Evolutionary conservation across 106 monocot genomes (phyloP).

Genomic region (Dendrobium chrysotoxum): DNA sequence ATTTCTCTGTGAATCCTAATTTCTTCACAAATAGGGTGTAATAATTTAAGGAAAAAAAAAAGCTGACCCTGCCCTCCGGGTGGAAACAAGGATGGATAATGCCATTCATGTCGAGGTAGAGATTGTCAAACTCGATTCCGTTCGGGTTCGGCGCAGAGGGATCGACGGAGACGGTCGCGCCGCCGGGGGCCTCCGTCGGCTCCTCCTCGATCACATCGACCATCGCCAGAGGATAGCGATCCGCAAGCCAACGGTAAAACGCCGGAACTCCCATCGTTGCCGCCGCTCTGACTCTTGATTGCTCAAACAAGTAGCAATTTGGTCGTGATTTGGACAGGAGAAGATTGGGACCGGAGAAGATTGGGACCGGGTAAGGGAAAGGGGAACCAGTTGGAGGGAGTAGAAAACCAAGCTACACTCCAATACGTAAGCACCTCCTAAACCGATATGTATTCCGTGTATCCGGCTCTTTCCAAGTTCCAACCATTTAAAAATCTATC

Average conservation of each 20-base stretch:
- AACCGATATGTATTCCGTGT: too few relatives aligned
- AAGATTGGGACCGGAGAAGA: neutral
- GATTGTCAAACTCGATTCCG: constrained; percentile 90
- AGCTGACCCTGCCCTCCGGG: constrained; percentile 68
- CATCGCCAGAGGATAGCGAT: constrained; percentile 83
- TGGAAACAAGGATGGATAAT: constrained; percentile 99
- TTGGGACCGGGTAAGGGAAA: neutral
- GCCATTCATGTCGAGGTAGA: constrained; percentile 98
- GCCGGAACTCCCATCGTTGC: constrained; percentile 86
- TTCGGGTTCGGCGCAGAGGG: constrained; percentile 80
- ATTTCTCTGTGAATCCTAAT: too few relatives aligned
- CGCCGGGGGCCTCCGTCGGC: constrained; percentile 30
- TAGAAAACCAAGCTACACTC: neutral
- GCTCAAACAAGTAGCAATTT: too few relatives aligned
- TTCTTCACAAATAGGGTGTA: neutral
- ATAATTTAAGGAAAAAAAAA: constrained; percentile 8
- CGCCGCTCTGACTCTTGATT: neutral
- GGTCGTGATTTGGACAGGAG: neutral
- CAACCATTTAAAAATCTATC: too few relatives aligned
- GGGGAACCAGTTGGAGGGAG: neutral
- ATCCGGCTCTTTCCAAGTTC: too few relatives aligned
- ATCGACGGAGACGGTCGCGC: constrained; percentile 45
- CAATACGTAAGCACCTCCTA: neutral
- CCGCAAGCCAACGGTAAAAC: constrained; percentile 93
- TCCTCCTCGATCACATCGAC: constrained; percentile 84